Evolutionary conservation across 768 basidiomycete genomes (phyloP).

Genomic region (Kondoa malvinella): DNA sequence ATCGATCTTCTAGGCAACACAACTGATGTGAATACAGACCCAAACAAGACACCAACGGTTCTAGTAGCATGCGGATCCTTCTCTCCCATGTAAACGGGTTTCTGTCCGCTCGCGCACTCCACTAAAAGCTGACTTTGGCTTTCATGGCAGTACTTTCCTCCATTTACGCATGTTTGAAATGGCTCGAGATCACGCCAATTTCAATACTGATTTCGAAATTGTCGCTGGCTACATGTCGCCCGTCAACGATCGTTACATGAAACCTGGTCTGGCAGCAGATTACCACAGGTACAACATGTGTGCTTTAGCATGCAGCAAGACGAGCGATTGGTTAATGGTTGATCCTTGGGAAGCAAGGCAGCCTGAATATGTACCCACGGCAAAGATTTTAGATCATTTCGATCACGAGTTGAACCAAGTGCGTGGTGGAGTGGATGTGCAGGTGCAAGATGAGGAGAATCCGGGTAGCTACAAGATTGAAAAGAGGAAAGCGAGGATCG

Average conservation of each 20-base stretch:
- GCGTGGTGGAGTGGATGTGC: constrained; percentile 40
- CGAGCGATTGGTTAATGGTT: constrained; percentile 87
- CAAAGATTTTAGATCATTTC: constrained; percentile 92
- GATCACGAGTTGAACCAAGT: constrained; percentile 81
- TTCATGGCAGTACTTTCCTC: constrained; percentile 18
- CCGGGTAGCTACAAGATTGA: neutral
- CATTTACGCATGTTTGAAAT: constrained; percentile 88
- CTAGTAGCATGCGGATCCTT: constrained; percentile 96
- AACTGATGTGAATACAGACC: constrained; percentile 21
- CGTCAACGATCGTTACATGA: constrained; percentile 91
- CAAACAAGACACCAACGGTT: constrained; percentile 53
- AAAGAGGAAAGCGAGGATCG: constrained; percentile 58
- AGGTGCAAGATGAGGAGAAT: constrained; percentile 6
- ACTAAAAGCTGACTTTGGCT: constrained; percentile 16
- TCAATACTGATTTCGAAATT: constrained; percentile 83
- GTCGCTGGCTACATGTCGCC: constrained; percentile 92
- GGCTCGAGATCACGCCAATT: constrained; percentile 88
- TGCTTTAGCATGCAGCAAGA: constrained; percentile 66
- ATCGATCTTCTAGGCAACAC: neutral
- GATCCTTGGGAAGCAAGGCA: constrained; percentile 93
- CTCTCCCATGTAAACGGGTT: constrained; percentile 49
- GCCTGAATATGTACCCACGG: constrained; percentile 74
- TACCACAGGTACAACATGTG: constrained; percentile 59
- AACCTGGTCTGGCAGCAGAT: constrained; percentile 76
- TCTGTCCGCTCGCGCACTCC: constrained; percentile 75